phyloP scores from a whole-genome alignment of 139 green algal species.

The Chlamydomonas sphaeroides region DNA sequence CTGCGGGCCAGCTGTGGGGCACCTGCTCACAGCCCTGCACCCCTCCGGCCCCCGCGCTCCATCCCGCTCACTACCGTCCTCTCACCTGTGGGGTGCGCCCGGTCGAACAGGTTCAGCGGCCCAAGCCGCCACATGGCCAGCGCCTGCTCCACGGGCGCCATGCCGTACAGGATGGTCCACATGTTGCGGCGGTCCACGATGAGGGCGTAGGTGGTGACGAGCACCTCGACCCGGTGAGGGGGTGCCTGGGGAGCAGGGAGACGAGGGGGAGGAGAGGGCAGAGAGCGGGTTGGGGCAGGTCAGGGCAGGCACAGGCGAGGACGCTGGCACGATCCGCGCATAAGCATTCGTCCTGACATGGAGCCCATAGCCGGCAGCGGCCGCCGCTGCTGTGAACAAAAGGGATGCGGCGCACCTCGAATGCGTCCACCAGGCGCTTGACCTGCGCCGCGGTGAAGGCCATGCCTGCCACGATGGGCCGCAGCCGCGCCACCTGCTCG shows the following conservation, averaged over 20 bases:
- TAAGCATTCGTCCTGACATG: no score
- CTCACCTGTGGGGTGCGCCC: slow-evolving; percentile 31
- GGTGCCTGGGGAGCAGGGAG: slow-evolving; percentile 30
- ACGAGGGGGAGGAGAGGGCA: no score
- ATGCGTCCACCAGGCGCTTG: slow-evolving; percentile 41
- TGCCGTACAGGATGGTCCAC: slow-evolving; percentile 64
- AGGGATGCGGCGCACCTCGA: slow-evolving; percentile 9
- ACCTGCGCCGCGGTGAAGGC: slow-evolving; percentile 46
- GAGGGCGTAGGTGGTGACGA: slow-evolving; percentile 58
- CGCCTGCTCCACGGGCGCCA: slow-evolving; percentile 58
- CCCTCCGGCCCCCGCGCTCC: not conserved
- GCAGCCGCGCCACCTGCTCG: slow-evolving; percentile 14
- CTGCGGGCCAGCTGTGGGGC: no score
- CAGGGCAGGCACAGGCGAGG: no score
- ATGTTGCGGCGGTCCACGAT: slow-evolving; percentile 65
- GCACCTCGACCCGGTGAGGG: slow-evolving; percentile 66
- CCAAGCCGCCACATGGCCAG: slow-evolving; percentile 58
- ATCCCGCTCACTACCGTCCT: no score
- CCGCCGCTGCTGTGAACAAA: no score
- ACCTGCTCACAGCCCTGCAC: not conserved
- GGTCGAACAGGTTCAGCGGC: slow-evolving; percentile 58
- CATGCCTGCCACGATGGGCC: slow-evolving; percentile 14
- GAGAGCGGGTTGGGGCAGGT: no score
- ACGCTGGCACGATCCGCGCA: no score
- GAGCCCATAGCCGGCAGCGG: no score